Evolutionary conservation across 352 stramenopile genomes (phyloP), one percentile per base, ranked within the genome.

Genomic region (Thalassiosira mediterranea): DNA sequence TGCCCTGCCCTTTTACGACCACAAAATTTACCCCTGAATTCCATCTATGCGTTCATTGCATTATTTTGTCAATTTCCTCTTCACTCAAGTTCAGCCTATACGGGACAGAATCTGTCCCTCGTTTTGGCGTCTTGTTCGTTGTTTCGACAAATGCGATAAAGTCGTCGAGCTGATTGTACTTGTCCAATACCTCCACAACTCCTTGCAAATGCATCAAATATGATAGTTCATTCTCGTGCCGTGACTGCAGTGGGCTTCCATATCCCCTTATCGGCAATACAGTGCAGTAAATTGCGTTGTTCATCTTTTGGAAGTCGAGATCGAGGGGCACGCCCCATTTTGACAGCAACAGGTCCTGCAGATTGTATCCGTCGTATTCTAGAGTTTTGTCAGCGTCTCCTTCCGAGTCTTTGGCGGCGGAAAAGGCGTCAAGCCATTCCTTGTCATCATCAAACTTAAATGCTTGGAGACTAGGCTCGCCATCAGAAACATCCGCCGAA

Each of bases 161-260:
- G 8, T 44, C 3, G 4, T 81, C 63, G 15, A 81, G 28, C 13
- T 81, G 65, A 34, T 81, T 25, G 58, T 81, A 81, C 32, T 64
- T 71, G 31, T 76, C 26, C 17, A 81, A 47, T 8, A 76, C 34
- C 29, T 81, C 72, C 8, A 81, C 29, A 3, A 76, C 51, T 8
- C 46, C 72, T 34, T 81, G 72, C 10, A 81, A 42, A 66, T 81
- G 72, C 64, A 76, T 81, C 0, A 81, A 26, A 61, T 81, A 81
- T 25, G 51, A 38, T 31, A 76, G 37, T 53, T 81, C 72, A 4
- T 26, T 66, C 17, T 58, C 72, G 49, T 81, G 72, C 25, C 65
- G n/a, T n/a, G 47, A 81, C 42, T 69, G 57, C 15, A 58, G 42
- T 61, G 23, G 19, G 13, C 25, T 42, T 32, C 72, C 72, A 65